Conservation (phyloP, 768 basidiomycete genomes). For the Chlorophyllum brunneum region DNA sequence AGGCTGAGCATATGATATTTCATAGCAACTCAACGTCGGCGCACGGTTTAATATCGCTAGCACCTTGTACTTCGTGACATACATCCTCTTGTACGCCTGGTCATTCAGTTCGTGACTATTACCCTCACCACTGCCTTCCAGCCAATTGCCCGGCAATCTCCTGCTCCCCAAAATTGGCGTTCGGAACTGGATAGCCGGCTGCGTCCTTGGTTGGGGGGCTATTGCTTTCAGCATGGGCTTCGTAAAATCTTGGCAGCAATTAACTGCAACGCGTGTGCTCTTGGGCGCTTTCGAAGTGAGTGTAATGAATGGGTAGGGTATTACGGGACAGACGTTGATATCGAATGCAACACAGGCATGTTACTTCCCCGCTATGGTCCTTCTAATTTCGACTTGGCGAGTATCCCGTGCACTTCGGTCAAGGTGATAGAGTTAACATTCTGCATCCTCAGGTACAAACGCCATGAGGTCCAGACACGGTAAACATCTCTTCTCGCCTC, state of each 20-base stretch:
- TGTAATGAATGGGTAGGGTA: not conserved
- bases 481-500: slow-evolving; percentile 16
- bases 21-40: slow-evolving; percentile 20
- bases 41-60: slow-evolving; percentile 23
- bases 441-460: slow-evolving; percentile 34
- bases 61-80: slow-evolving; percentile 25
- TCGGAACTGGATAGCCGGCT: slow-evolving; percentile 24
- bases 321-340: not conserved
- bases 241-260: slow-evolving; percentile 24
- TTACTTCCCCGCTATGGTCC: slow-evolving; percentile 14
- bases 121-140: slow-evolving; percentile 10
- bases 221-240: slow-evolving; percentile 31
- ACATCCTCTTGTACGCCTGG: slow-evolving; percentile 21
- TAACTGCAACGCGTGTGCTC: slow-evolving; percentile 25
- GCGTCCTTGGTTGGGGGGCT: slow-evolving; percentile 27
- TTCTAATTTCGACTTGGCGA: slow-evolving; percentile 15
- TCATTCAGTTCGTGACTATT: not conserved
- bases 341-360: slow-evolving; percentile 10
- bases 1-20: not conserved
- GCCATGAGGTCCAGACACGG: slow-evolving; percentile 44
- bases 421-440: not conserved
- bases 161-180: slow-evolving; percentile 24
- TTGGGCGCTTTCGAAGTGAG: slow-evolving; percentile 28
- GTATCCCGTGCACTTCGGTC: not conserved
- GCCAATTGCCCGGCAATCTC: slow-evolving; percentile 30